Percentiles rank a stretch among this genome's conserved stretches.
These are phyloP conservation scores for Schizophyllum amplum DNA, from an alignment of 1,284 basidiomycete species.

Conservation along the genomic window DNA sequence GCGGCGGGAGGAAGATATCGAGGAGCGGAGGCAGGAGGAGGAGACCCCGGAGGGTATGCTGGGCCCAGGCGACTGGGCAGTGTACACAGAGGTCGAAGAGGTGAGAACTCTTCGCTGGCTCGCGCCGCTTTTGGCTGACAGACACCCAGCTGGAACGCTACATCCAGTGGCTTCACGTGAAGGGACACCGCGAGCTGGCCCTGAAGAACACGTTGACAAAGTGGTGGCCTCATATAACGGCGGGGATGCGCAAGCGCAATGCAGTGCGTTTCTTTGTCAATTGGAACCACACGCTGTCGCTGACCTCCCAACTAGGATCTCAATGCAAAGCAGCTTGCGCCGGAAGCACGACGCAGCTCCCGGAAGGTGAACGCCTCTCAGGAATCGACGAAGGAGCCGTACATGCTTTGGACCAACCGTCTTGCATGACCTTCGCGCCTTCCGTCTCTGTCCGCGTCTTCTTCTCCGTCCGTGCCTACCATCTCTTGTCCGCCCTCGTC, in stretches of 20 bases:
- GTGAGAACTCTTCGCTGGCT: conserved; percentile 32
- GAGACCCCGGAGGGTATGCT: conserved; percentile 72
- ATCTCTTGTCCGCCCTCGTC: too few relatives aligned
- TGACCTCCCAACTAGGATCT: conserved; percentile 47
- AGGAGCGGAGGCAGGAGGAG: conserved; percentile 58
- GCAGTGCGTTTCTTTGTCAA: conserved; percentile 40
- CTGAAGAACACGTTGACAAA: conserved; percentile 74
- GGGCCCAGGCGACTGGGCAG: conserved; percentile 78
- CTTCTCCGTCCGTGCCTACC: too few relatives aligned
- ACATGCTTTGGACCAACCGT: conserved; percentile 80
- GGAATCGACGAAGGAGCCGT: conserved; percentile 66
- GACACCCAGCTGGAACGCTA: conserved; percentile 66
- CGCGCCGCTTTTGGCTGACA: conserved; percentile 6
- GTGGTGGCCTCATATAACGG: conserved; percentile 82
- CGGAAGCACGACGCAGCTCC: conserved; percentile 68
- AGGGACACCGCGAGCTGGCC: conserved; percentile 82
- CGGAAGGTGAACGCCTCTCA: conserved; percentile 48
- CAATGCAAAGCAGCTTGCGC: conserved; percentile 53
- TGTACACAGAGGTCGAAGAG: conserved; percentile 82
- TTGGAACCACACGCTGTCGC: conserved; percentile 32
- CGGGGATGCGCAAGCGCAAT: conserved; percentile 70
- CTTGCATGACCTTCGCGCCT: too few relatives aligned
- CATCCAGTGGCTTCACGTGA: conserved; percentile 84
- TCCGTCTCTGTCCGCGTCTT: too few relatives aligned
- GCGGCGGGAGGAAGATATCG: conserved; percentile 51